Conservation (phyloP, 192 early-diverging fungal species). For the Gaertneriomyces sp. region DNA sequence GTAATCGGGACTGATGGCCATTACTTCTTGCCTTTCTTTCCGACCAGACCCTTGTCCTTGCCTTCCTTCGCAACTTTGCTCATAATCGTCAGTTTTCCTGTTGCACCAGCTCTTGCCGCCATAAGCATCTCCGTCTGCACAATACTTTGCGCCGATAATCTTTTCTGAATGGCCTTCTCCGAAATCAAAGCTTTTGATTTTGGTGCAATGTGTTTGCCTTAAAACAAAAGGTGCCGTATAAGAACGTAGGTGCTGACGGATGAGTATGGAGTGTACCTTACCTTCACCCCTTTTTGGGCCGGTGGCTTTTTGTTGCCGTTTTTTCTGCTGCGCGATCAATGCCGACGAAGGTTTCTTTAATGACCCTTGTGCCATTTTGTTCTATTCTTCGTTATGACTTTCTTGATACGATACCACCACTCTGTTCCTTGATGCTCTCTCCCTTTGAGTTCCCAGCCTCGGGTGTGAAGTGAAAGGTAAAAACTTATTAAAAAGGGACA, state of each 20-base stretch:
- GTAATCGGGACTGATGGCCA: neutral
- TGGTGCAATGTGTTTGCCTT: constrained; percentile 32
- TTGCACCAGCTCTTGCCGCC: constrained; percentile 68
- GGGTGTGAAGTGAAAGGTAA: too few species aligned
- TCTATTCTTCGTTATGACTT: too few species aligned
- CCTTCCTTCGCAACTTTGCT: constrained; percentile 60
- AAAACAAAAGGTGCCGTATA: neutral
- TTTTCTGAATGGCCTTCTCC: constrained; percentile 35
- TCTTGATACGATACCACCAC: too few species aligned
- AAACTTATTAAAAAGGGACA: neutral
- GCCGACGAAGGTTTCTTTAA: too few species aligned
- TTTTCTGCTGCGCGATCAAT: too few species aligned
- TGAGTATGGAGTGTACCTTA: too few species aligned
- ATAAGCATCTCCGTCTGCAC: constrained; percentile 52
- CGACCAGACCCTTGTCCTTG: constrained; percentile 41
- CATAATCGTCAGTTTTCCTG: constrained; percentile 79
- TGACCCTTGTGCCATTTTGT: too few species aligned
- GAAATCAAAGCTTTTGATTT: constrained; percentile 23
- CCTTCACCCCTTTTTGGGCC: too few species aligned
- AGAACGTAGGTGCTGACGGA: too few species aligned
- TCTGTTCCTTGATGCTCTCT: too few species aligned
- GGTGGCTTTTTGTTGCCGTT: too few species aligned
- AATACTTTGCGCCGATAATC: constrained; percentile 40
- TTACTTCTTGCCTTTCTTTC: constrained; percentile 43
- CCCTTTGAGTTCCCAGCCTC: too few species aligned